A percentile compares a stretch with the other conserved stretches of the same genome.
phyloP scores from a whole-genome alignment of 306 rosid species.

The Carpinus viminea region DNA sequence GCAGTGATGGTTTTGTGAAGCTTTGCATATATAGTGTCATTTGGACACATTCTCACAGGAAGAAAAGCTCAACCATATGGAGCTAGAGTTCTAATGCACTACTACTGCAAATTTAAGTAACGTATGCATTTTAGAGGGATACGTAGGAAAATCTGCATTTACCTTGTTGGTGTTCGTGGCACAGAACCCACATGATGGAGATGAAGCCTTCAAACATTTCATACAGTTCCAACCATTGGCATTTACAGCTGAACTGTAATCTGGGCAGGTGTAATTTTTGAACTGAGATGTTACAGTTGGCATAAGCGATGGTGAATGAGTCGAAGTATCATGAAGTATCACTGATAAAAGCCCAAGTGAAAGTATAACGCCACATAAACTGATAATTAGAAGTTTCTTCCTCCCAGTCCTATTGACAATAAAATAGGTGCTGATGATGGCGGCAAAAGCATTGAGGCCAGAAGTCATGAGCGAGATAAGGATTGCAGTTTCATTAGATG shows the following conservation, averaged over 20 bases:
- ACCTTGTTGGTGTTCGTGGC: conserved; percentile 47
- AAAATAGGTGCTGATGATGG: conserved; percentile 60
- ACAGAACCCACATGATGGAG: conserved; percentile 55
- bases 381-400: conserved; percentile 48
- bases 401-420: conserved; percentile 53
- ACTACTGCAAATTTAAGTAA: neutral
- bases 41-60: neutral
- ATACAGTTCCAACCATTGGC: conserved; percentile 45
- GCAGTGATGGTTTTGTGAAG: no score
- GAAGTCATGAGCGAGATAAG: conserved; percentile 56
- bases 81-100: neutral
- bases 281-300: conserved; percentile 24
- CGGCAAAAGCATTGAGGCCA: conserved; percentile 55
- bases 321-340: conserved; percentile 36
- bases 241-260: conserved; percentile 11
- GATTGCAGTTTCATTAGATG: conserved; percentile 58
- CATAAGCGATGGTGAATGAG: conserved; percentile 53
- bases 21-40: no score
- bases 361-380: conserved; percentile 46
- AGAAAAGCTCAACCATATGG: neutral
- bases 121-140: neutral
- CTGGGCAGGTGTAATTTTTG: conserved; percentile 39
- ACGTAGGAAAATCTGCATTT: neutral
- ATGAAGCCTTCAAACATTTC: conserved; percentile 56
- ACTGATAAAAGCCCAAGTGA: conserved; percentile 44